phyloP scores from a whole-genome alignment of 306 rosid species.

The Purshia tridentata region DNA sequence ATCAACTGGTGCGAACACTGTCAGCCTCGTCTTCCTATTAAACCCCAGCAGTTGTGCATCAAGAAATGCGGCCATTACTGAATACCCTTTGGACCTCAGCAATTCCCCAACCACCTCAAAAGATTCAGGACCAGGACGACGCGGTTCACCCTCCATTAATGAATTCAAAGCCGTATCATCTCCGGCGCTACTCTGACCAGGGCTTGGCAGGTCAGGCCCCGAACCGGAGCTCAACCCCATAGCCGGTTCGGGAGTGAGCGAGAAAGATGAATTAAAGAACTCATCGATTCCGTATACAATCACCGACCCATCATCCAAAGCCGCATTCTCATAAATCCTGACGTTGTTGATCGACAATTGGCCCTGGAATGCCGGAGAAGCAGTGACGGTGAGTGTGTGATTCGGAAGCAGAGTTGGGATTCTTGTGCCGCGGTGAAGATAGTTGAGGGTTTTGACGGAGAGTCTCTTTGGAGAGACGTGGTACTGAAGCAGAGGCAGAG shows the following conservation, averaged over 20 bases:
- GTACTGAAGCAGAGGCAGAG: constrained; percentile 33
- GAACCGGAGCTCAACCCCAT: neutral
- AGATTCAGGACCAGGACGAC: neutral
- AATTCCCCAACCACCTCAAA: constrained; percentile 7
- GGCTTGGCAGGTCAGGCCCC: neutral
- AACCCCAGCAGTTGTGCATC: constrained; percentile 22
- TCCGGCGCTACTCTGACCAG: neutral
- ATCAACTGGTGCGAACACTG: constrained; percentile 37
- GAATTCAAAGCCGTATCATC: neutral
- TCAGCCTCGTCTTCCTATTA: constrained; percentile 23
- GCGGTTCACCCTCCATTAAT: neutral
- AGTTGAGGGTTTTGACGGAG: constrained; percentile 43
- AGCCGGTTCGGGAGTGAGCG: neutral
- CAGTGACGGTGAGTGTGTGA: constrained; percentile 49
- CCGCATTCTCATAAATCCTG: constrained; percentile 29
- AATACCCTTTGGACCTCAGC: constrained; percentile 28
- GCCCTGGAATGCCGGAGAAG: constrained; percentile 26
- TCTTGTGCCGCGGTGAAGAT: constrained; percentile 47
- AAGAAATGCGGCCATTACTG: constrained; percentile 32
- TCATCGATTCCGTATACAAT: constrained; percentile 45
- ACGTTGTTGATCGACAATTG: constrained; percentile 42
- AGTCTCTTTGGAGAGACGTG: constrained; percentile 37
- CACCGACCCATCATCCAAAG: constrained; percentile 51
- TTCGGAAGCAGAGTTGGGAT: constrained; percentile 57
- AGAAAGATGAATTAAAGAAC: constrained; percentile 38